Base-by-base conservation (phyloP, 2,329 filamentous ascomycete genomes). In the Graphilbum sp. region DNA sequence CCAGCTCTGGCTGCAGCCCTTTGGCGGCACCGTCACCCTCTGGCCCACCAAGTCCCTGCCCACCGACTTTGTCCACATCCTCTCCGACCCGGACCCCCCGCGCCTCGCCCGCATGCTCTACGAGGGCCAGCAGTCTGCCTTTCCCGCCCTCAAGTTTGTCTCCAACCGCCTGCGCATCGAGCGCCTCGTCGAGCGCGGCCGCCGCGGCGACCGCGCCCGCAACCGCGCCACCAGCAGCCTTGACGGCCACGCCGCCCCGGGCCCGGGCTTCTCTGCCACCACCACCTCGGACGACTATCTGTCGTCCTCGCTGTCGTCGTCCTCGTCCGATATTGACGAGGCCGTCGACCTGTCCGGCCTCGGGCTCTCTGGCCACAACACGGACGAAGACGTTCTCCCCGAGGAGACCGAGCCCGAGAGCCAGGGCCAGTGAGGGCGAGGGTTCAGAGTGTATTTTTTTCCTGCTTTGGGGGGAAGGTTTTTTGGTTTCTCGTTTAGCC, bases 1-100 rank as follows among this genome's bases (percentile, higher is more conserved):
- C 41, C 82, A 94, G 57, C 75, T 98, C 18, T 98, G 88, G 83
- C 69, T 98, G 35, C 90, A 98, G 55, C 75, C 86, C 41, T 98
- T 98, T 56, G 81, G 79, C 45, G 90, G 90, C 21, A 96, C 85
- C 10, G 80, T 96, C 45, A 98, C 90, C 12, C 87, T 98, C 51
- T 96, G 88, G 87, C 90, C 90, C 8, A 10, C 27, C 8, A 85
- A 86, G 54, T 79, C 76, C 12, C 62, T 76, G 3, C 61, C 74
- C 2, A 79, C 75, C 2, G 90, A 98, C 59, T 92, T 95, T 54
- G 75, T 69, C 53, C 73, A 83, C 49, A 93, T 98, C 43, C 67
- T 98, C 2, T 75, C 78, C 1, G 90, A 98, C 52, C 90, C 90
- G 0, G 78, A 74, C 32, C 64, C 77, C 3, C 63, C 75, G 35